Percentiles rank a stretch among this genome's conserved stretches.
Evolutionary conservation across 73 alveolate species (phyloP).

Genomic region (Paramecium pentaurelia): DNA sequence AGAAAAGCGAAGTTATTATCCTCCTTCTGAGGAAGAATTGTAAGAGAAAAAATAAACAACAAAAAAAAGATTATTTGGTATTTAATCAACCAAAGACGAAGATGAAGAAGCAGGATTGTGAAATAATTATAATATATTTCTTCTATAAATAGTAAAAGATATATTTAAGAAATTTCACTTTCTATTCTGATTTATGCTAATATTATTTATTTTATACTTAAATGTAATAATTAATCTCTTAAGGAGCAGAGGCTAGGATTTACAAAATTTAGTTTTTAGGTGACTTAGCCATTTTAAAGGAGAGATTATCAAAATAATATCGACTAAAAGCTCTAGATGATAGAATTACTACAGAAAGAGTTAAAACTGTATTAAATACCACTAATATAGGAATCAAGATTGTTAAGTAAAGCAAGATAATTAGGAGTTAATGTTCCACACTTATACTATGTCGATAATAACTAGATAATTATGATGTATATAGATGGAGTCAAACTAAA

Average conservation of each 20-base stretch:
- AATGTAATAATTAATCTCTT: neutral
- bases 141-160: neutral
- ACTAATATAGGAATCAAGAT: constrained; percentile 74
- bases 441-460: constrained; percentile 72
- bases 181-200: neutral
- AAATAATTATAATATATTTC: neutral
- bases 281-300: constrained; percentile 80
- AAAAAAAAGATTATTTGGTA: neutral
- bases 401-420: constrained; percentile 72
- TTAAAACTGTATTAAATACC: constrained; percentile 61
- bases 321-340: constrained; percentile 80
- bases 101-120: constrained; percentile 58
- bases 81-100: constrained; percentile 16
- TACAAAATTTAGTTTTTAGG: constrained; percentile 75
- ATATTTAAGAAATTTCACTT: neutral
- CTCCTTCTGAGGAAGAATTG: constrained; percentile 45
- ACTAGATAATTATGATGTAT: constrained; percentile 85
- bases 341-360: constrained; percentile 80
- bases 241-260: constrained; percentile 95
- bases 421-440: constrained; percentile 90
- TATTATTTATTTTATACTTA: neutral
- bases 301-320: constrained; percentile 84
- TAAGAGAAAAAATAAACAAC: neutral
- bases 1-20: constrained; percentile 13
- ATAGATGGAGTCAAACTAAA: constrained; percentile 74